Evolutionary conservation across 306 rosid species (phyloP), one percentile per base, ranked within the genome.

Genomic region (Sphenostylis stenocarpa): DNA sequence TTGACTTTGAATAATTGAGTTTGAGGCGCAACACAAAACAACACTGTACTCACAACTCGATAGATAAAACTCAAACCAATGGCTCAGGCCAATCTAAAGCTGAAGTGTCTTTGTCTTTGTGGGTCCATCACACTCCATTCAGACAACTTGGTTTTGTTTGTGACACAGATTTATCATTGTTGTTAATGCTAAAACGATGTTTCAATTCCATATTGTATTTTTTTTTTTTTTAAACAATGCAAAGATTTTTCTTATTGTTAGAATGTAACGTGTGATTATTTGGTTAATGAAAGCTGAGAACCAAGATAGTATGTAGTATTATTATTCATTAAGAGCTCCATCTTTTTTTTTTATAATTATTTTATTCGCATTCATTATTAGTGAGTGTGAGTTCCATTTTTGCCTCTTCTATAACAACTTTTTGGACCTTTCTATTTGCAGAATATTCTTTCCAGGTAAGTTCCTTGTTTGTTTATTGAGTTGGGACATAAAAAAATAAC

Each of bases 1-100:
- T 67, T 49, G 73, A 73, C 61, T 78, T 78, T 67, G 45, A 77
- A 72, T 77, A 26, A 77, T 72, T 72, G 76, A 57, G 67, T 69
- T 38, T 21, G 58, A 49, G 72, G 1, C 68, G 61, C 11, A 39
- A 48, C 67, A 52, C 29, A 63, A 55, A 41, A 33, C 43, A 56
- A 73, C 4, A 23, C 23, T 16, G 53, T 55, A n/a, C 43, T 8
- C 71, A 44, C 48, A 75, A 38, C 33, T 68, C 36, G 44, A 36
- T 19, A 60, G 53, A 82, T 55, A 55, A 47, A 57, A 76, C 76
- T 38, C 44, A 34, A 82, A 77, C 73, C 80, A 26, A 52, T 51
- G 79, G 71, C 45, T 38, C 26, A 68, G 58, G 44, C 68, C 53
- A 26, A 52, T 29, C 68, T 76, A 61, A 74, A 81, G 84, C 10